A percentile compares a stretch with the other conserved stretches of the same genome.
These are phyloP conservation scores for Porphyridium purpureum DNA, from an alignment of 23 red algal species.

Conservation along the genomic window DNA sequence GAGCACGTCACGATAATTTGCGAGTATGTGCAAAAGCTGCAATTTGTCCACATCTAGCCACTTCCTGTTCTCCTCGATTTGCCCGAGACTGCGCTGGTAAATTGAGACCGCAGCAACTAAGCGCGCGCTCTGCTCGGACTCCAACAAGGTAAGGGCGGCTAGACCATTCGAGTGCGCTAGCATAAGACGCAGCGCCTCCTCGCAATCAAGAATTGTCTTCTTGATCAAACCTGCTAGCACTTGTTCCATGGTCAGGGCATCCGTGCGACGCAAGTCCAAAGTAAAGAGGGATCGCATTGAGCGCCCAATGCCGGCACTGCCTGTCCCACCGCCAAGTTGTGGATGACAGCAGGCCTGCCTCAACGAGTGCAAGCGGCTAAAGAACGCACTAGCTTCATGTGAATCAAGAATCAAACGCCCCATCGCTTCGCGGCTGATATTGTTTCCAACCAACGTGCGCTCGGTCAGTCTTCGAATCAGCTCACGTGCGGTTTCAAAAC, in stretches of 20 bases:
- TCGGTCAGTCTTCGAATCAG: not conserved
- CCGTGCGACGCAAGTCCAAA: no score
- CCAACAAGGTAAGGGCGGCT: constrained; percentile 32
- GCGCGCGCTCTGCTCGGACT: not conserved
- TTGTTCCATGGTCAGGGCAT: constrained; percentile 40
- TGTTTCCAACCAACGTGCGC: not conserved
- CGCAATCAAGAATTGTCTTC: constrained; percentile 35
- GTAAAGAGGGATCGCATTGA: no score
- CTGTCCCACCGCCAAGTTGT: constrained; percentile 31
- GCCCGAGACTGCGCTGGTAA: constrained; percentile 20
- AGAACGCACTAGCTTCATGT: not conserved
- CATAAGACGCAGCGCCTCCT: constrained; percentile 47
- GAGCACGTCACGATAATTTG: constrained; percentile 37
- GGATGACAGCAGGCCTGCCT: constrained; percentile 97
- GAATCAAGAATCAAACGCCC: constrained; percentile 1
- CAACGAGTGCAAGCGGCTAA: constrained; percentile 20
- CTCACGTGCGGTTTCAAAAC: not conserved
- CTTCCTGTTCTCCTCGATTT: constrained; percentile 20
- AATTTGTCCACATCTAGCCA: constrained; percentile 54
- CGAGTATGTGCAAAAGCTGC: constrained; percentile 62
- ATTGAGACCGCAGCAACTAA: constrained; percentile 18
- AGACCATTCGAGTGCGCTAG: constrained; percentile 48
- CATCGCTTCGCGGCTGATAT: not conserved
- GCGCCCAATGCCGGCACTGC: no score
- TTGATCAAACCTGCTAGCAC: constrained; percentile 39